Evolutionary conservation across 1,284 basidiomycete species (phyloP), one percentile per base, ranked within the genome.

Genomic region (Volvariella volvacea): DNA sequence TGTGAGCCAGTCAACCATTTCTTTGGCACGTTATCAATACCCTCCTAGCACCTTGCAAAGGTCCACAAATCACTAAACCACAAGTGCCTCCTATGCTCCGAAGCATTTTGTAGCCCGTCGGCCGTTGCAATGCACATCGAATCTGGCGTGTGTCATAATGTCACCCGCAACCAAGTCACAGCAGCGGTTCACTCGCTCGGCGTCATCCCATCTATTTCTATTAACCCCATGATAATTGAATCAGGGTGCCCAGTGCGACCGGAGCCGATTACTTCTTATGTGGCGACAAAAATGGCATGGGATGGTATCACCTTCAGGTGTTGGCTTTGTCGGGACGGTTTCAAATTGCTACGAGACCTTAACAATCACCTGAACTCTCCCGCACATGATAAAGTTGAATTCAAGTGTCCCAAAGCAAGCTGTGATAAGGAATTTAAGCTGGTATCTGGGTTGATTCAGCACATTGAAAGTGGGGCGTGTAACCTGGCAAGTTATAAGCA

Each of bases 251-350:
- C 34, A n/a, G n/a, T 36, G 34, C 6, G n/a, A 20, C 6, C 19
- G n/a, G n/a, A 36, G 34, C 38, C 50, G 6, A 22, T 47, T 14
- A 52, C 48, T 7, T 47, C 49, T n/a, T 64, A 61, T 48, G 52
- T 56, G 20, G 66, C 67, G 7, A 64, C 62, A 12, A 53, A 63
- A 25, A 50, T 38, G 1, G 56, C 67, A 1, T 70, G 60, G 55
- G 69, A 71, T 48, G 66, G 67, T n/a, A 48, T 33, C n/a, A 55
- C 54, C 4, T 73, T 66, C 51, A 60, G 65, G 48, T 73, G 70
- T 52, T 66, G 59, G 49, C 52, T 72, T 17, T 73, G 70, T 50
- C 52, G 58, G 20, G 52, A 49, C 12, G 50, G 44, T 10, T 73
- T 68, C 56, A 30, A 42, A 4, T 51, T 55, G 1, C 58, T 69